Conservation (phyloP, 345 rosid species). For the Melaleuca quinquenervia region DNA sequence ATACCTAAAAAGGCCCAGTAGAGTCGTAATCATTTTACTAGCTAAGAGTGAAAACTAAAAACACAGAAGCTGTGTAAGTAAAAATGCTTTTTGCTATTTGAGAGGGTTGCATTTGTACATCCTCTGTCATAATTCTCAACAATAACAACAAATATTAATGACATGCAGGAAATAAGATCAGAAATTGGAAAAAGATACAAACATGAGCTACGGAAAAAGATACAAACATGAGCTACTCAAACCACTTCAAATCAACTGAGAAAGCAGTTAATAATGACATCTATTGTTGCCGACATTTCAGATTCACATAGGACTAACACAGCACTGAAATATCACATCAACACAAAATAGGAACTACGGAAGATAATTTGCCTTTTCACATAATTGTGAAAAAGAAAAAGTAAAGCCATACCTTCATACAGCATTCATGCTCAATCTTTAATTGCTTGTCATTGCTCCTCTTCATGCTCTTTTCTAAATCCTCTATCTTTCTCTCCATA, state of each 20-base stretch:
- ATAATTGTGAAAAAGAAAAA: background rate
- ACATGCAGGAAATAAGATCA: background rate
- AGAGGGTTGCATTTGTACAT: background rate
- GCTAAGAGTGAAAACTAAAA: background rate
- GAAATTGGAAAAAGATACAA: background rate
- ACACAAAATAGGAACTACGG: background rate
- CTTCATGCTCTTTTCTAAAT: constrained; percentile 96
- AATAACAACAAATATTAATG: background rate
- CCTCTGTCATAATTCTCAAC: background rate
- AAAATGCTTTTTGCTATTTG: background rate
- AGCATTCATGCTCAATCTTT: constrained; percentile 66
- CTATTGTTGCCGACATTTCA: background rate
- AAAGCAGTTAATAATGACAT: background rate
- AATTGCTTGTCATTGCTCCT: constrained; percentile 97
- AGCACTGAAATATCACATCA: background rate
- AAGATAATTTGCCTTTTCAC: background rate
- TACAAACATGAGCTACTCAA: background rate
- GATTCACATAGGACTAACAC: background rate
- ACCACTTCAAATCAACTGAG: background rate
- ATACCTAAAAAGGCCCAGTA: background rate
- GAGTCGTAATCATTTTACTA: background rate
- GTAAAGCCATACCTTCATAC: constrained; percentile 36
- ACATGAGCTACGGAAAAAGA: background rate
- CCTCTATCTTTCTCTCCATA: constrained; percentile 68
- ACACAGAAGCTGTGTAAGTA: background rate